Conservation (phyloP, 805 yeast species). For the Metschnikowia shivogae region DNA sequence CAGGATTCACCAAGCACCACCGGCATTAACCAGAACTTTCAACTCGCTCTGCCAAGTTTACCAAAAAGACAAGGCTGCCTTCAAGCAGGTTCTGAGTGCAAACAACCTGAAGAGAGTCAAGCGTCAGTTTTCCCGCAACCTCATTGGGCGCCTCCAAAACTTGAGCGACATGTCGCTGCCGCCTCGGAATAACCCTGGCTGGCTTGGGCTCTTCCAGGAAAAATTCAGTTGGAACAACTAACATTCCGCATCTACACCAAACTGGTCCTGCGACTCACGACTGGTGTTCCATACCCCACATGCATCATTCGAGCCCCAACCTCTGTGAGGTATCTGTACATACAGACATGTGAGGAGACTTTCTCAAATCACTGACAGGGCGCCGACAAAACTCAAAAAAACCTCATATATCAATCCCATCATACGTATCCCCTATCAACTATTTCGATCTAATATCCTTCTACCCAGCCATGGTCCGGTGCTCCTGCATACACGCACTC, state of each 20-base stretch:
- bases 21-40: not conserved
- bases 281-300: not conserved
- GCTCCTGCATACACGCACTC: not conserved
- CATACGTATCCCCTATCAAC: too few relatives aligned
- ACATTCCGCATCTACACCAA: not conserved
- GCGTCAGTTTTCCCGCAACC: slow-evolving; percentile 33
- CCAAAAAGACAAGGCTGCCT: not conserved
- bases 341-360: too few relatives aligned
- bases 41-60: not conserved
- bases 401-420: too few relatives aligned
- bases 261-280: slow-evolving; percentile 3
- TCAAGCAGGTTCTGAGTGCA: slow-evolving; percentile 1
- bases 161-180: slow-evolving; percentile 15
- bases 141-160: slow-evolving; percentile 17
- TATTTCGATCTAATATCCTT: too few relatives aligned
- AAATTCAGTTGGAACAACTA: slow-evolving; percentile 9
- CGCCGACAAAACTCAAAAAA: too few relatives aligned
- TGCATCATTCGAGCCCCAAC: not conserved
- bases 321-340: too few relatives aligned
- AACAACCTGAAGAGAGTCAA: slow-evolving; percentile 6
- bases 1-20: slow-evolving; percentile 7
- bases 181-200: slow-evolving; percentile 7
- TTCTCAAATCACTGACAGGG: too few relatives aligned
- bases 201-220: slow-evolving; percentile 9
- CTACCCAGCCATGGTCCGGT: too few relatives aligned